Percentiles rank a stretch among this genome's conserved stretches.
Conservation (phyloP, 140 eudicot genomes). For the Bidens hawaiensis region DNA sequence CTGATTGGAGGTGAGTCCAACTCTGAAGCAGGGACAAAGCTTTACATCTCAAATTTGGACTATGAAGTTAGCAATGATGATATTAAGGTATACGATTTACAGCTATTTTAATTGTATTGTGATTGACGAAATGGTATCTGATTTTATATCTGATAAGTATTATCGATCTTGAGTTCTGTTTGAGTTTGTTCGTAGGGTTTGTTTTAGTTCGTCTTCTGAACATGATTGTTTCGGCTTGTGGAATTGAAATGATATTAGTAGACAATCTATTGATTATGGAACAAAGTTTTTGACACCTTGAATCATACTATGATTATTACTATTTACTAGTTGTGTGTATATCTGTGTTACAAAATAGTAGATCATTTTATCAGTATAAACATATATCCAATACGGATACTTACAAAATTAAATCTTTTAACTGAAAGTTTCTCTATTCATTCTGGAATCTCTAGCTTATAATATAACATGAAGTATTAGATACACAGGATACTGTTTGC, state of each 20-base stretch:
- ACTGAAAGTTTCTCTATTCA: not conserved
- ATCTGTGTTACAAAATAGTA: not conserved
- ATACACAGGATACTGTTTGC: not conserved
- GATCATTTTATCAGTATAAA: not conserved
- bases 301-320: not conserved
- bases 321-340: not conserved
- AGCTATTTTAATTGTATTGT: not conserved
- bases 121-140: not conserved
- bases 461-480: not conserved
- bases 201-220: not conserved
- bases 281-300: not conserved
- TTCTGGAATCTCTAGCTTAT: not conserved
- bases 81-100: slow-evolving; percentile 41
- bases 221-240: not conserved
- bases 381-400: not conserved
- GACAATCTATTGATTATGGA: not conserved
- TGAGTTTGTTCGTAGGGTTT: not conserved
- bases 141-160: not conserved
- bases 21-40: slow-evolving; percentile 50
- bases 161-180: not conserved
- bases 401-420: not conserved
- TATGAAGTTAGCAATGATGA: slow-evolving; percentile 62
- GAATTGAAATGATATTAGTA: not conserved
- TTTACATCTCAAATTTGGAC: slow-evolving; percentile 60
- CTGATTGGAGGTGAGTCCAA: slow-evolving; percentile 28